Conservation (phyloP, 2,329 filamentous ascomycete species). For the Capronia americana region DNA sequence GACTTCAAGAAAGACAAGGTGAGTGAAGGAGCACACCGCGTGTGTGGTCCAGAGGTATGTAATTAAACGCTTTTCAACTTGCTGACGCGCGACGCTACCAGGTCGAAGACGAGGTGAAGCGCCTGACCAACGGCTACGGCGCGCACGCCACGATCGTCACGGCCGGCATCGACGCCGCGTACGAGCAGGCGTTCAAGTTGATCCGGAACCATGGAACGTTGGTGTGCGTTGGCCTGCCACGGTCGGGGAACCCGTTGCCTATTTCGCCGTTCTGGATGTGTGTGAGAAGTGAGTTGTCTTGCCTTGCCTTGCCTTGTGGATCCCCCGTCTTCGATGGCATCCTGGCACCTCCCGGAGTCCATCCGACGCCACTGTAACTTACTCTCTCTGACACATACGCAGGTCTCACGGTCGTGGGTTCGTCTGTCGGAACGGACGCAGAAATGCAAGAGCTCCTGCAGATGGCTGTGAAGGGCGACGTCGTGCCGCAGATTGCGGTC, state of each 20-base stretch:
- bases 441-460: constrained; percentile 56
- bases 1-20: constrained; percentile 48
- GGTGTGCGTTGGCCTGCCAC: constrained; percentile 57
- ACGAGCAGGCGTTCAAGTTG: constrained; percentile 52
- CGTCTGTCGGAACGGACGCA: constrained; percentile 52
- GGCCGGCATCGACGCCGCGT: constrained; percentile 54
- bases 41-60: too few relatives aligned
- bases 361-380: neutral
- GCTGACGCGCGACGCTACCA: constrained; percentile 1
- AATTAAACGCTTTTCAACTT: neutral
- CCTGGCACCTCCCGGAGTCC: constrained; percentile 20
- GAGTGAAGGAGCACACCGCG: neutral
- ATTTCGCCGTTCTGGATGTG: constrained; percentile 57
- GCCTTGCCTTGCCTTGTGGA: too few relatives aligned
- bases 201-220: constrained; percentile 55
- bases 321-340: neutral
- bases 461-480: constrained; percentile 52
- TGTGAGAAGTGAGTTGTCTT: constrained; percentile 47
- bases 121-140: constrained; percentile 49
- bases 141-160: constrained; percentile 56
- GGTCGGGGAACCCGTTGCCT: constrained; percentile 51
- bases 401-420: constrained; percentile 54
- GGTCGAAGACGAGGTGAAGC: constrained; percentile 47
- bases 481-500: constrained; percentile 49
- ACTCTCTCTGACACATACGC: neutral